phyloP scores from a whole-genome alignment of 2,329 filamentous ascomycete species.

The Fusarium sublunatum region DNA sequence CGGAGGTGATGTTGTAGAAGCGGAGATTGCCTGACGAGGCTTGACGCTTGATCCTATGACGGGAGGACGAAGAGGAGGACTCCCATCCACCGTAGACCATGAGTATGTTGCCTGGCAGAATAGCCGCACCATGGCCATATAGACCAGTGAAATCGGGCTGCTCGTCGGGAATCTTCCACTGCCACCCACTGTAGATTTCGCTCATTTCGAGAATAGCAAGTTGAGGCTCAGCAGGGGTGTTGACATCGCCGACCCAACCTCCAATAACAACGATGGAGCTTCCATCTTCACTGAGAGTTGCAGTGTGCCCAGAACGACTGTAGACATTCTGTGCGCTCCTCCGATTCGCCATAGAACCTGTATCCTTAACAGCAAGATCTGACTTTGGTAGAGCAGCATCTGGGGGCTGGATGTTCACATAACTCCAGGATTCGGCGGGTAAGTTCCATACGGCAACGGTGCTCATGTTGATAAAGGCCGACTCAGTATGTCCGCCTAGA shows the following conservation, averaged over 20 bases:
- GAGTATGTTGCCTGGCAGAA: slow-evolving; percentile 75
- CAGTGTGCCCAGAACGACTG: slow-evolving; percentile 88
- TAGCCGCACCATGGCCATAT: slow-evolving; percentile 72
- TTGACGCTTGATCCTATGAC: slow-evolving; percentile 52
- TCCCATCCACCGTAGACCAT: slow-evolving; percentile 73
- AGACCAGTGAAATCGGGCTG: slow-evolving; percentile 61
- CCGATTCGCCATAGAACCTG: slow-evolving; percentile 12
- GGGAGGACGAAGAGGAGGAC: slow-evolving; percentile 54
- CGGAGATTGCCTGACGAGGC: slow-evolving; percentile 45
- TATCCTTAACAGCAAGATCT: slow-evolving; percentile 64
- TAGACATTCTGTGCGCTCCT: slow-evolving; percentile 64
- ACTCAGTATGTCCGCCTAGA: slow-evolving; percentile 84
- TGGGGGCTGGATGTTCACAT: slow-evolving; percentile 71
- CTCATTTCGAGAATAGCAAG: slow-evolving; percentile 81
- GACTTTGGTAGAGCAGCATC: slow-evolving; percentile 54
- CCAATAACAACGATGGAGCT: slow-evolving; percentile 82
- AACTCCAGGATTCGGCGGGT: slow-evolving; percentile 88
- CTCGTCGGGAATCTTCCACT: slow-evolving; percentile 71
- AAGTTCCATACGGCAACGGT: slow-evolving; percentile 88
- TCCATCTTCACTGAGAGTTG: slow-evolving; percentile 83
- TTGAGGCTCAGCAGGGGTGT: slow-evolving; percentile 82
- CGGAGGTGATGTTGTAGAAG: slow-evolving; percentile 69
- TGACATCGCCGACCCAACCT: slow-evolving; percentile 90
- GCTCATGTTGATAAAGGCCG: slow-evolving; percentile 94
- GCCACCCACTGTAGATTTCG: slow-evolving; percentile 79